phyloP scores from a whole-genome alignment of 2,329 filamentous ascomycete genomes.

The Massarina eburnea region DNA sequence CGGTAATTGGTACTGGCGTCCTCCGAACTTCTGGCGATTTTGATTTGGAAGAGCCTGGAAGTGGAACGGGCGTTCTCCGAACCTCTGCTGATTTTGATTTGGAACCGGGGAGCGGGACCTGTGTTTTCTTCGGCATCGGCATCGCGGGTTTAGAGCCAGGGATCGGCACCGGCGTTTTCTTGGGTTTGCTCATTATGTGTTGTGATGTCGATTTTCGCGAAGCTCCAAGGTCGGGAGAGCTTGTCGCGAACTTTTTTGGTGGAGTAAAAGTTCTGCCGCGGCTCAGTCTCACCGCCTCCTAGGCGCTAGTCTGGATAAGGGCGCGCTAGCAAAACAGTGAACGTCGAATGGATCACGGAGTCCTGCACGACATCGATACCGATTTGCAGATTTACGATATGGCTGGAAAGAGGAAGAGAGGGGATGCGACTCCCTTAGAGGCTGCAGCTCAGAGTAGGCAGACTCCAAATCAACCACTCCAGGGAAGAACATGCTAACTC shows the following conservation, averaged over 20 bases:
- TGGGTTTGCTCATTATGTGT: conserved; percentile 37
- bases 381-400: conserved; percentile 16
- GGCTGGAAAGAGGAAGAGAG: conserved; percentile 36
- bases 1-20: conserved; percentile 33
- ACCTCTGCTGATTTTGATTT: no score
- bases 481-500: not conserved
- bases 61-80: no score
- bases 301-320: conserved; percentile 15
- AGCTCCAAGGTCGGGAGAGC: conserved; percentile 13
- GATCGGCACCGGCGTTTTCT: conserved; percentile 37
- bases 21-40: no score
- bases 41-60: no score
- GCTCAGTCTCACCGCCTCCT: conserved; percentile 9
- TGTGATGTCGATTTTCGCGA: conserved; percentile 9
- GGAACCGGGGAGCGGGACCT: no score
- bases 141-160: conserved; percentile 33
- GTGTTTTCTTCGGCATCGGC: not conserved
- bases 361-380: conserved; percentile 1
- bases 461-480: not conserved
- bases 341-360: conserved; percentile 6
- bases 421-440: conserved; percentile 5
- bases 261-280: conserved; percentile 21
- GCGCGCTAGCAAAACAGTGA: conserved; percentile 20
- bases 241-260: conserved; percentile 33
- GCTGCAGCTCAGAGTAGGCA: conserved; percentile 12